Base-by-base conservation (phyloP, 345 rosid species). In the Salix udensis region DNA sequence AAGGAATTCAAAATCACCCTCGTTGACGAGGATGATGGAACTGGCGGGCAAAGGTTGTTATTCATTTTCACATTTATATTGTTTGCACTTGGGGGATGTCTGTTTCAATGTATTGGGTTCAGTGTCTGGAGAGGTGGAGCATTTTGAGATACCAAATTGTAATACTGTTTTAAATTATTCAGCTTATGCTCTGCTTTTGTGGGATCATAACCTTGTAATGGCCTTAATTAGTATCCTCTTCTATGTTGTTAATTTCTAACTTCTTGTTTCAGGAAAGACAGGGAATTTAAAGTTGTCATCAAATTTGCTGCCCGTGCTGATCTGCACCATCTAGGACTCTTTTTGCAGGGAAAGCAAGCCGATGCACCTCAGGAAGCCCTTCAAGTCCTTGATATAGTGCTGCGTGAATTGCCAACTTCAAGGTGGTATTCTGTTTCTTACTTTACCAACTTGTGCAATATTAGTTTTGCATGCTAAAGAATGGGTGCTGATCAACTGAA, bases 321-420 rank as follows among this genome's bases (percentile, higher is more conserved):
- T 74, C 86, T 94, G 60, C 97, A 94, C 76, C 97, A 91, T 78
- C 70, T 92, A 69, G 97, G 93, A 21, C 91, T 89, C 70, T 94
- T 94, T 79, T 81, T 94, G 83, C 91, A 88, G 74, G 98, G 98
- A 62, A 88, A 77, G 84, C 97, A 91, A 84, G 89, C 97, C 39
- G 98, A 92, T 85, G 97, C 98, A 5, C 97, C 98, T 4, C 97
- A 94, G 82, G 98, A 91, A 85, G 98, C 94, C n/a, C 91, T 94
- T 67, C 98, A 94, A 82, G 97, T 94, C 84, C 98, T 94, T 66
- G 98, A 94, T 83, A 94, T 92, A 85, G 98, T 94, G 79, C 88
- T 94, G 76, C 97, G 97, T 21, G 98, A 94, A 87, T 86, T 92
- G 78, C 98, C 98, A 67, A 92, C 96, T 37, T 24, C 79, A 16